Base-by-base conservation (phyloP, 2,329 filamentous ascomycete species). In the Fusarium kyushuense region DNA sequence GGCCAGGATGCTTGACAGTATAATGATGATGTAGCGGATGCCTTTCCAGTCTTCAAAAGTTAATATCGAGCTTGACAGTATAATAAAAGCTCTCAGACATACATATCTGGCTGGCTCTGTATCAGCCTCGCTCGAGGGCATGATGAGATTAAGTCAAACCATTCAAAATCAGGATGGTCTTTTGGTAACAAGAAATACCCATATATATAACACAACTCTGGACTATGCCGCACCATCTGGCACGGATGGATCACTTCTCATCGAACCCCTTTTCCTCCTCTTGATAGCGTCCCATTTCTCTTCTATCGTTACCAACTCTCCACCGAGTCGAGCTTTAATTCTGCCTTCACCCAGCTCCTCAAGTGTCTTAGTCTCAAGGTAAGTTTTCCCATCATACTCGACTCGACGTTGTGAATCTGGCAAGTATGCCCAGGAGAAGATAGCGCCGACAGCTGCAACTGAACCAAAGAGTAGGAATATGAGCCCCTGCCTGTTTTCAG, bases 391-490 rank as follows among this genome's bases (percentile, higher is more conserved):
- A 38, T 78, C 77, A 33, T 79, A 78, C 12, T 74, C 74, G 5
- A 79, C 75, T 63, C 76, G 77, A 3, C 82, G 78, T 72, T 86
- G 83, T 1, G 82, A 72, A 52, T 86, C 80, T 5, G 84, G 84
- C 23, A 86, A 74, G 58, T 85, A 86, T 2, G 82, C 83, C 84
- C 84, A 86, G 12, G 83, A 83, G 72, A 79, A 84, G 32, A 85
- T 68, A 32, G 84, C 84, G 5, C 84, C 84, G 11, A 84, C 71
- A 17, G 80, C 79, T 57, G 84, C 84, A 55, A 85, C 81, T 11
- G 82, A 80, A 11, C 83, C 83, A 61, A 86, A 86, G 2, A 86
- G 76, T 16, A 86, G 69, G 60, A 85, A 85, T 38, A 85, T 80
- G 29, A 86, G 79, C 1, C 83, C 83, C 63, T 86, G 84, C 2